Conservation (phyloP, 805 yeast genomes). For the Schizosaccharomyces osmophilus region DNA sequence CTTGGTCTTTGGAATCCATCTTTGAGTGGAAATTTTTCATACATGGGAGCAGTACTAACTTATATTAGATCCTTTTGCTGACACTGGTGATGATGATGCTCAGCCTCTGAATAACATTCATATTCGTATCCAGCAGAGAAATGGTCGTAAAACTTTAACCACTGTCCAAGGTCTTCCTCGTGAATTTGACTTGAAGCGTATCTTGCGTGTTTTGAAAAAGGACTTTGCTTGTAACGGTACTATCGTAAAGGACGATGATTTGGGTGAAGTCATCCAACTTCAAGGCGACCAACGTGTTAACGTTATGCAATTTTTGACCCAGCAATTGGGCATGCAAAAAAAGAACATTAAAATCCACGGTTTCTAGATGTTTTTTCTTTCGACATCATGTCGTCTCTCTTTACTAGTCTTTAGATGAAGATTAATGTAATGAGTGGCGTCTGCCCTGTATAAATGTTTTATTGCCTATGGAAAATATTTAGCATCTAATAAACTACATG, state of each 20-base stretch:
- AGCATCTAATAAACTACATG: no score
- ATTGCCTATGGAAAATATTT: no score
- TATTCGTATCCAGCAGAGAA: slow-evolving; percentile 95
- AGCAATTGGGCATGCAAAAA: slow-evolving; percentile 74
- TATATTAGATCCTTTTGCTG: slow-evolving; percentile 77
- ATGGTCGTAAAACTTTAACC: slow-evolving; percentile 95
- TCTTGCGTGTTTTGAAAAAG: slow-evolving; percentile 79
- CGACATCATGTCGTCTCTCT: neutral
- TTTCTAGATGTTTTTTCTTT: slow-evolving; percentile 26
- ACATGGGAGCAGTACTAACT: neutral
- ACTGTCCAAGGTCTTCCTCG: slow-evolving; percentile 93
- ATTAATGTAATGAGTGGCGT: neutral
- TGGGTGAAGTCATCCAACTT: slow-evolving; percentile 90
- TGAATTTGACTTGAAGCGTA: slow-evolving; percentile 85
- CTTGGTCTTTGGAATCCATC: neutral
- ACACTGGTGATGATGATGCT: slow-evolving; percentile 95
- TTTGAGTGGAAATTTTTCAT: neutral
- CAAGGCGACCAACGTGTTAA: slow-evolving; percentile 98
- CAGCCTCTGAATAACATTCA: slow-evolving; percentile 84
- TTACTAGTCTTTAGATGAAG: neutral
- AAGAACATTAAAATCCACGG: slow-evolving; percentile 96
- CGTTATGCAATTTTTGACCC: slow-evolving; percentile 73
- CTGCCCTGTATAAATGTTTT: no score
- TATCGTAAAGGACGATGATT: slow-evolving; percentile 83
- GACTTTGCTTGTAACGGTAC: slow-evolving; percentile 98